Conservation (phyloP, 331 rosid species). For the Prunus yedoensis region DNA sequence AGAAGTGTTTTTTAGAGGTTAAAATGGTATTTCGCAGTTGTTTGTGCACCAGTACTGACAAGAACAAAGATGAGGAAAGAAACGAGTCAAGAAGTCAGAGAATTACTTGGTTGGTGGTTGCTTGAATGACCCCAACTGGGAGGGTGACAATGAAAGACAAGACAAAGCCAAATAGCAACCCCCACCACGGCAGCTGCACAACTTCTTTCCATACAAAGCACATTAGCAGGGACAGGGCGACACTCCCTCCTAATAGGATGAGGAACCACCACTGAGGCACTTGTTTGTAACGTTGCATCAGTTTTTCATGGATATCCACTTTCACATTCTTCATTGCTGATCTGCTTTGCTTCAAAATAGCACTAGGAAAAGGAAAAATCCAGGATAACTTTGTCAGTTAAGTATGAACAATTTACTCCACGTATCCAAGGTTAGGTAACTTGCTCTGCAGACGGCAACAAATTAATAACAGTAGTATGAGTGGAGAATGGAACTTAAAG, state of each 20-base stretch:
- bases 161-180: slow-evolving; percentile 82
- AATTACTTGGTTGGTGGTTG: slow-evolving; percentile 92
- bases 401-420: background rate
- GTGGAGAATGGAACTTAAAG: background rate
- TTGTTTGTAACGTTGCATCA: slow-evolving; percentile 83
- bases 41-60: background rate
- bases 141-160: slow-evolving; percentile 91
- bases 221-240: slow-evolving; percentile 58
- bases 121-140: slow-evolving; percentile 98
- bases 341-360: slow-evolving; percentile 76
- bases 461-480: no score
- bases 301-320: slow-evolving; percentile 78
- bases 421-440: background rate
- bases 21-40: slow-evolving; percentile 6
- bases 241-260: slow-evolving; percentile 60
- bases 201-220: slow-evolving; percentile 73
- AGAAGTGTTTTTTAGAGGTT: background rate
- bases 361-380: slow-evolving; percentile 44
- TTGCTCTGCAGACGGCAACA: background rate
- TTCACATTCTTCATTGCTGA: slow-evolving; percentile 66
- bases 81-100: background rate
- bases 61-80: background rate
- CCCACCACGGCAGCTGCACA: slow-evolving; percentile 98
- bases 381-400: background rate
- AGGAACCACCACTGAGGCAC: slow-evolving; percentile 99